Base-by-base conservation (phyloP, 495 filamentous ascomycete genomes). In the Neurospora tetrasperma region DNA sequence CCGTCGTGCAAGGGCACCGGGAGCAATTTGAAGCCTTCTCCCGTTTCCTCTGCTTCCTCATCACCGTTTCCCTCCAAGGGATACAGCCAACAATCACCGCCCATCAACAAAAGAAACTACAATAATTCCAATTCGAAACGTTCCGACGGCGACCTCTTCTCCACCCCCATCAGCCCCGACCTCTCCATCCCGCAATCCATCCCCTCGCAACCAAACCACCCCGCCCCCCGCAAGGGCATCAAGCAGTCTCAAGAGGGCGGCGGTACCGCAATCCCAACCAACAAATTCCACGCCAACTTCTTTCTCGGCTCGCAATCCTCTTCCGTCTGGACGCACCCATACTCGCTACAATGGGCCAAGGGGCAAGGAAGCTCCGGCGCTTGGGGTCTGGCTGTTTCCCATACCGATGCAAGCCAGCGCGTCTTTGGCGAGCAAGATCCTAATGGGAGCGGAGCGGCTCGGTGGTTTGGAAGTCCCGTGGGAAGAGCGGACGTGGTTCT, bases 271-370 rank as follows among this genome's bases (percentile, higher is more conserved):
- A 86, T 93, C 74, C 83, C 88, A 70, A 96, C 94, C 14, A 96
- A 98, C 78, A 98, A 97, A 76, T 99, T 97, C 80, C 97, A 97
- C 77, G 89, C 89, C 70, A 97, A 96, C 69, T 89, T 97, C 75
- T 96, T 95, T 77, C 83, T 98, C 3, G 93, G 90, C 4, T 86
- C 81, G 68, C 94, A 97, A 80, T 87, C 83, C 5, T 86, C 87
- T 44, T 85, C 90, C 1, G 87, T 89, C 0, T 98, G 92, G 85
- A 92, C 93, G 2, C 90, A 96, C 79, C 96, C 96, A 11, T 99
- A 97, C 80, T 90, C 91, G 0, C 75, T 97, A 3, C 81, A 87
- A 44, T 97, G 94, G 93, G 85, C 89, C 3, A 90, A 88, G 76
- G 94, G 94, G 3, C 80, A 81, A 54, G 92, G 92, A 14, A 84